Base-by-base conservation (phyloP, 306 rosid species). In the Macrotyloma uniflorum region DNA sequence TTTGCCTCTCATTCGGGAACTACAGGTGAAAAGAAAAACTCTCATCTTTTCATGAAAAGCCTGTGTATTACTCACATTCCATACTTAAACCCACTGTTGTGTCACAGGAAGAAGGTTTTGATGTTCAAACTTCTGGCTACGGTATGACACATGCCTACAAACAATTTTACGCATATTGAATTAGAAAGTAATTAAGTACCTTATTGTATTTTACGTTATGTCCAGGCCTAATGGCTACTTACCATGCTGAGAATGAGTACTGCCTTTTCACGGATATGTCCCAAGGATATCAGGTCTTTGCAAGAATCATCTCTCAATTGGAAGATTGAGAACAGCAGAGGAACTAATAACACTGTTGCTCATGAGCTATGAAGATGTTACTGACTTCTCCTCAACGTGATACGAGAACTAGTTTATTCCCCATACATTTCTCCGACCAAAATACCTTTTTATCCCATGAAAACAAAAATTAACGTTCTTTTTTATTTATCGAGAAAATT, bases 161-260 rank as follows among this genome's bases (percentile, higher is more conserved):
- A 49, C 63, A 76, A 61, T 20, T 5, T 28, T 72, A 18, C 72
- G 57, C 67, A 23, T 65, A 55, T 53, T 53, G 14, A n/a, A 45
- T 70, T 19, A 40, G 24, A 18, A 36, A 36, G 26, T 77, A 15
- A 62, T 28, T 30, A 32, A 74, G 32, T 70, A 47, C 65, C 73
- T 76, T 8, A 9, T 14, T 75, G 33, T 42, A 20, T 72, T 83
- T 62, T 46, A 36, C 20, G 67, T 69, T 70, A 67, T 79, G 35
- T 85, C 33, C 93, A 95, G 99, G 99, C 66, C 79, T 95, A 68
- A 86, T 91, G 93, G 86, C 90, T 42, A 87, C 96, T 12, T 93
- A 95, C 89, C 99, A 95, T 80, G 99, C 97, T 76, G 68, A 91
- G 83, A 93, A 95, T 47, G 99, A 95, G 88, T 93, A 95, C 77